Evolutionary conservation across 176 grass and related monocot species (phyloP).

Genomic region (Eleusine indica): DNA sequence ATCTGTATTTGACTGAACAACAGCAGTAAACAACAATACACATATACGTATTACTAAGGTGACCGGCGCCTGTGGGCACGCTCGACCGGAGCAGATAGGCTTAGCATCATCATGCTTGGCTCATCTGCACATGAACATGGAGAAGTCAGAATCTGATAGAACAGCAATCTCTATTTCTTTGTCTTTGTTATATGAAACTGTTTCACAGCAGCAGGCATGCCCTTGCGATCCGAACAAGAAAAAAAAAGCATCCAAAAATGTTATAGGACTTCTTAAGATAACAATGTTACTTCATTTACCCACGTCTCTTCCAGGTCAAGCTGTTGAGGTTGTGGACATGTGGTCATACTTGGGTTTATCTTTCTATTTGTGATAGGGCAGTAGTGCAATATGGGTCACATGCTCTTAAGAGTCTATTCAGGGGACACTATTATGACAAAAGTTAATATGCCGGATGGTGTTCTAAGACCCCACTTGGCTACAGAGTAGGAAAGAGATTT

Average conservation of each 20-base stretch:
- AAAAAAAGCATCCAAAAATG: background rate
- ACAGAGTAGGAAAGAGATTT: background rate
- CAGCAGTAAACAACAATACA: background rate
- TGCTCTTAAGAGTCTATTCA: background rate
- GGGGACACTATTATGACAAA: no score
- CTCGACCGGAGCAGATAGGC: background rate
- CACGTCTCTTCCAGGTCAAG: no score
- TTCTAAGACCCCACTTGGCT: background rate
- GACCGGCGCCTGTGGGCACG: background rate
- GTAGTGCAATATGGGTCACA: background rate
- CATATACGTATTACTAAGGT: slow-evolving; percentile 7
- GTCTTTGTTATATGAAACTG: background rate
- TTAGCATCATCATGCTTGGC: slow-evolving; percentile 24
- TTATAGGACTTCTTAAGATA: background rate
- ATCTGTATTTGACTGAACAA: background rate
- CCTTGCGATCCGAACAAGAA: background rate
- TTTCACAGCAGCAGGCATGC: background rate
- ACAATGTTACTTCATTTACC: background rate
- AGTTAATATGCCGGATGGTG: background rate
- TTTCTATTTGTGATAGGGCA: background rate
- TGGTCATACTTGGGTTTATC: background rate
- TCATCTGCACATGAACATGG: slow-evolving; percentile 37
- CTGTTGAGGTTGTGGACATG: background rate
- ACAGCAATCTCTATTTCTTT: background rate
- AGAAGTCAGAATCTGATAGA: slow-evolving; percentile 23